Percentiles rank a stretch among this genome's conserved stretches.
phyloP scores from a whole-genome alignment of 345 rosid genomes.

The Populus euphratica region DNA sequence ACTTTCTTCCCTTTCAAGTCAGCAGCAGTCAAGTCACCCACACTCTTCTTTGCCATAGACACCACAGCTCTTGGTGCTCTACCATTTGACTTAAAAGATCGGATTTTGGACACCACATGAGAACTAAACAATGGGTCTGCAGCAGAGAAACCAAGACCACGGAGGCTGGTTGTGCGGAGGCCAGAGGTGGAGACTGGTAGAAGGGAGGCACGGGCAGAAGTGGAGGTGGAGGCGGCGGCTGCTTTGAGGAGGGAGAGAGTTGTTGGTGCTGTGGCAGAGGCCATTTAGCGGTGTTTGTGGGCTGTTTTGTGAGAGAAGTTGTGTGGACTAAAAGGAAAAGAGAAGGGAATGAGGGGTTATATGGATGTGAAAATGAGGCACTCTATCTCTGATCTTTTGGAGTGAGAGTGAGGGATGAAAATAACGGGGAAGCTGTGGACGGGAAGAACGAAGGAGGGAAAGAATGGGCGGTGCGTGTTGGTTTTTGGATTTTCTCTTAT shows the following conservation, averaged over 20 bases:
- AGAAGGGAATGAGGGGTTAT: background rate
- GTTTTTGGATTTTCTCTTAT: constrained; percentile 47
- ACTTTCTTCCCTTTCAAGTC: constrained; percentile 96
- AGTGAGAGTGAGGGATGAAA: background rate
- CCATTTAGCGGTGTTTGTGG: constrained; percentile 29
- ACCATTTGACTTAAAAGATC: constrained; percentile 21
- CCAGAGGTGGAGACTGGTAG: constrained; percentile 37
- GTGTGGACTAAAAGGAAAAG: background rate
- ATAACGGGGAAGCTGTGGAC: constrained; percentile 35
- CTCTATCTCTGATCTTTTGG: background rate
- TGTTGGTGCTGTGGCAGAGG: constrained; percentile 65
- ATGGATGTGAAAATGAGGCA: constrained; percentile 8
- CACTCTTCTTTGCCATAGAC: constrained; percentile 90
- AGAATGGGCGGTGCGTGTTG: constrained; percentile 30
- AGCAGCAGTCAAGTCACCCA: constrained; percentile 62
- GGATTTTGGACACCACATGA: constrained; percentile 47
- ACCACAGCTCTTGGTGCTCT: constrained; percentile 48
- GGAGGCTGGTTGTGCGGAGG: constrained; percentile 28
- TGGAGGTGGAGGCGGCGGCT: constrained; percentile 40
- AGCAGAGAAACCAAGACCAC: constrained; percentile 58
- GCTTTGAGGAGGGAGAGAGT: constrained; percentile 59
- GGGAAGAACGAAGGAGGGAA: constrained; percentile 26
- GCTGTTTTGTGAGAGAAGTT: background rate
- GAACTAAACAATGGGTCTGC: constrained; percentile 46
- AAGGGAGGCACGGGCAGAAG: constrained; percentile 39